Conservation (phyloP, 1,139 yeast genomes). For the Pichia cactophila region DNA sequence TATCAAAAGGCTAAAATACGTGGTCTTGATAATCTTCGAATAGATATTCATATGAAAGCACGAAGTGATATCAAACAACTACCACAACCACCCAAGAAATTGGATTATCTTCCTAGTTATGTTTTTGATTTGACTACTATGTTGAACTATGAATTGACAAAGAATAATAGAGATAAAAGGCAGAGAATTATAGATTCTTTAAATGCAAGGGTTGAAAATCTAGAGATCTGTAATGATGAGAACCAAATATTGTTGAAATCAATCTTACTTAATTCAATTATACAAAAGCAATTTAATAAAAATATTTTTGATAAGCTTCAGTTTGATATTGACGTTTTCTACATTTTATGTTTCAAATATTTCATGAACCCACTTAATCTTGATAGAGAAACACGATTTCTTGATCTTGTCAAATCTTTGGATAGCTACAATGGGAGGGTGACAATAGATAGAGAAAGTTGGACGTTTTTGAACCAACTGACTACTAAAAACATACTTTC, state of each 20-base stretch:
- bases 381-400: neutral
- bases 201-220: neutral
- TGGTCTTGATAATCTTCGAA: neutral
- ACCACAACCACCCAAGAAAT: constrained; percentile 1
- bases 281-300: neutral
- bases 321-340: constrained; percentile 6
- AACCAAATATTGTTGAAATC: constrained; percentile 1
- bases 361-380: constrained; percentile 3
- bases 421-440: neutral
- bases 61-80: neutral
- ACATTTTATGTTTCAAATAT: constrained; percentile 4
- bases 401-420: neutral
- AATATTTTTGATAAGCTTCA: neutral
- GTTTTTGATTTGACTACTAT: neutral
- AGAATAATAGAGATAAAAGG: neutral
- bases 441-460: neutral
- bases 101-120: constrained; percentile 1
- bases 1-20: neutral
- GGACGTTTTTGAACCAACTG: neutral
- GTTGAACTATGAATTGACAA: constrained; percentile 3
- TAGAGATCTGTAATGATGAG: neutral
- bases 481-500: neutral
- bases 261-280: constrained; percentile 1
- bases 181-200: neutral
- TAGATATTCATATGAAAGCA: neutral